phyloP scores from a whole-genome alignment of 768 basidiomycete genomes.

The Glaciozyma martinii region DNA sequence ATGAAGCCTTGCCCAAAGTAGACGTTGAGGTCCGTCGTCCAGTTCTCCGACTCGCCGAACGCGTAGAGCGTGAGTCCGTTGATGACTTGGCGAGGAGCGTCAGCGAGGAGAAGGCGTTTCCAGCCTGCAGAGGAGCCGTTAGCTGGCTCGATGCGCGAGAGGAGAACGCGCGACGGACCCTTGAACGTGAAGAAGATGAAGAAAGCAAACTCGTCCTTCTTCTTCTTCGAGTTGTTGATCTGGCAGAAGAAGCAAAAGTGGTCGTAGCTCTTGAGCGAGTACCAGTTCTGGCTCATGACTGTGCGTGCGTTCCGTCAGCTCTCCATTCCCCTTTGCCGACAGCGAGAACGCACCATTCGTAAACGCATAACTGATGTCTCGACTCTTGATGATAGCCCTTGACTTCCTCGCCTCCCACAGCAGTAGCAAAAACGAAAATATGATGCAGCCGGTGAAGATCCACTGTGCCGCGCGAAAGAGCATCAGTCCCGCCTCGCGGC shows the following conservation, averaged over 20 bases:
- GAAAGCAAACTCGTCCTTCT: constrained; percentile 73
- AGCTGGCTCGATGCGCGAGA: constrained; percentile 40
- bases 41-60: constrained; percentile 67
- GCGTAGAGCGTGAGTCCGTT: constrained; percentile 95
- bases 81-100: constrained; percentile 94
- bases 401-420: constrained; percentile 87
- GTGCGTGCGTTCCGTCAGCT: not conserved
- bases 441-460: constrained; percentile 96
- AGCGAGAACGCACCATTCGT: constrained; percentile 54
- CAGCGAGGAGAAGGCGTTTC: constrained; percentile 81
- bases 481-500: too few relatives aligned
- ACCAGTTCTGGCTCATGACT: constrained; percentile 91
- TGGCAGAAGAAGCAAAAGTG: constrained; percentile 98
- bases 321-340: not conserved
- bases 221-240: constrained; percentile 89
- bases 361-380: constrained; percentile 96
- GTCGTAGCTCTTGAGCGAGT: constrained; percentile 59
- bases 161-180: constrained; percentile 52
- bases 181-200: constrained; percentile 99
- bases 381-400: constrained; percentile 84
- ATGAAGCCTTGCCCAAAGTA: constrained; percentile 45
- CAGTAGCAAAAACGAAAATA: constrained; percentile 93
- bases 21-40: constrained; percentile 53
- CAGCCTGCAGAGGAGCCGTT: constrained; percentile 48
- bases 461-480: constrained; percentile 51